phyloP scores from a whole-genome alignment of 2,329 filamentous ascomycete species.

The Epichloe aotearoae region DNA sequence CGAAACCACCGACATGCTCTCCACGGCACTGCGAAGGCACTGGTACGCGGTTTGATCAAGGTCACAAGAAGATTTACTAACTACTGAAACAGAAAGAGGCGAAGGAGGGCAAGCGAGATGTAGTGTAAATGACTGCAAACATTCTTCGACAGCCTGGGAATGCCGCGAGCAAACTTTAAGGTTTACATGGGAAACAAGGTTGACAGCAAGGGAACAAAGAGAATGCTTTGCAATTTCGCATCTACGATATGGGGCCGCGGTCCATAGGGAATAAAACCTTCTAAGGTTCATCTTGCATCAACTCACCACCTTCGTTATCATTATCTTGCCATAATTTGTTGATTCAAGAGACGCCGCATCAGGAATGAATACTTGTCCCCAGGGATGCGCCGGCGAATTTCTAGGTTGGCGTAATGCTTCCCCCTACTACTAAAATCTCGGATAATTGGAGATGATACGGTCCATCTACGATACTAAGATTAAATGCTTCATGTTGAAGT shows the following conservation, averaged over 20 bases:
- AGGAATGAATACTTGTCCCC: background rate
- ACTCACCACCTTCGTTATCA: background rate
- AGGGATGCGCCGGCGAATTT: too few species aligned
- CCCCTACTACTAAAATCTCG: too few species aligned
- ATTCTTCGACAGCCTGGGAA: background rate
- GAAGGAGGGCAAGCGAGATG: conserved; percentile 88
- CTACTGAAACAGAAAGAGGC: conserved; percentile 68
- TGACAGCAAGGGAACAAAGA: background rate
- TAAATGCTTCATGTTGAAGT: too few species aligned
- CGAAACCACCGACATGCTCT: conserved; percentile 99
- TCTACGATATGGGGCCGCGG: background rate
- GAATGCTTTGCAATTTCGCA: background rate
- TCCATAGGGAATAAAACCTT: background rate
- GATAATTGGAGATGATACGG: too few species aligned
- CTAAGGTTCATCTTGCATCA: background rate
- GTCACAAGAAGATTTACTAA: conserved; percentile 15
- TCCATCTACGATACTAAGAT: too few species aligned
- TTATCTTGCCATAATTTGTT: background rate
- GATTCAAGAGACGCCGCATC: background rate
- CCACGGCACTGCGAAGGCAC: conserved; percentile 94
- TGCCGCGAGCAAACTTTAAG: background rate
- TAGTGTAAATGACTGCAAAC: conserved; percentile 42
- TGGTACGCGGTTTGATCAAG: conserved; percentile 51
- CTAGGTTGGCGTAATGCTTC: background rate
- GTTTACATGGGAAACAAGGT: too few species aligned